Base-by-base conservation (phyloP, 148 eudicot genomes). In the Pouteria glomerata region DNA sequence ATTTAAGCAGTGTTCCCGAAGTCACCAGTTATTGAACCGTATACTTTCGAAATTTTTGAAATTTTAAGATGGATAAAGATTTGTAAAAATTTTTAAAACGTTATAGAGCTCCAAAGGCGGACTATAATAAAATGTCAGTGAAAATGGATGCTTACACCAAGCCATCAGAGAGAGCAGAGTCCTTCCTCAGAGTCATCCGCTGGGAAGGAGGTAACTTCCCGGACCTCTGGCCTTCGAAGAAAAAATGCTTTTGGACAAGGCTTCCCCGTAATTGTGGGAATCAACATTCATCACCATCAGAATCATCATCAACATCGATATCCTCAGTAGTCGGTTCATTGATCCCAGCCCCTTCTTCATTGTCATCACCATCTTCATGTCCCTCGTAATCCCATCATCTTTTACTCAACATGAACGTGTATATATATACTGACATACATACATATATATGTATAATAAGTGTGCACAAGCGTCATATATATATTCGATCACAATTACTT, bases 201-300 rank as follows among this genome's bases (percentile, higher is more conserved):
- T 88, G 89, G 41, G 79, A 60, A 4, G 83, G 53, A 1, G 89
- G 92, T 35, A 88, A 63, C 56, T 74, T 85, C 1, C 89, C 89
- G 0, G 89, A 88, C 80, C 92, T 82, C 66, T 88, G 89, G 27
- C 92, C 92, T 80, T 88, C 87, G 52, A 80, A 86, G 50, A 78
- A 73, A 81, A 31, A 68, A 76, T 68, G 56, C 71, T 63, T n/a
- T 69, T 74, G 1, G 71, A 24, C 44, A 79, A 58, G 3, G 82
- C 78, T 6, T 69, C 74, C 8, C 71, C 71, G 50, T 79, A 79
- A 70, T 77, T 60, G 1, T 77, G 75, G 10, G 63, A 67, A 11
- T 39, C 63, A 19, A 31, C 55, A 0, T n/a, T 34, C 52, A 6
- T 21, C 26, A 4, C n/a, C 26, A 41, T 21, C 47, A 33, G 59